A percentile compares a stretch with the other conserved stretches of the same genome.
phyloP scores from a whole-genome alignment of 164 flowering plant genomes.

The Nelumbo lutea region DNA sequence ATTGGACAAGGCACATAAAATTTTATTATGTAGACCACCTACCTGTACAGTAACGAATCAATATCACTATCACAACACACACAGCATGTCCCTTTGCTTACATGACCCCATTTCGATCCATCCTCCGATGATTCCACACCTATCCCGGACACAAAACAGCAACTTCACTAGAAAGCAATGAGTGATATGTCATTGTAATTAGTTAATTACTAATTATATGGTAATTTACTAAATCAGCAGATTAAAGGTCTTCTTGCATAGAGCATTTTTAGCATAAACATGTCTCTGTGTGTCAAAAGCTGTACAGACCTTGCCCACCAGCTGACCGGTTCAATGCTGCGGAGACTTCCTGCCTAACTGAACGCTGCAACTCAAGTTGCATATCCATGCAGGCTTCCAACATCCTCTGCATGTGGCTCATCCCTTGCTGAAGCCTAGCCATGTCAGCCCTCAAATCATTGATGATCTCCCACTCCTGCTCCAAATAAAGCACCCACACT shows the following conservation, averaged over 20 bases:
- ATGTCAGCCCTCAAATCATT: conserved; percentile 88
- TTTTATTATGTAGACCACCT: background rate
- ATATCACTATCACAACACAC: conserved; percentile 67
- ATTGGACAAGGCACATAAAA: background rate
- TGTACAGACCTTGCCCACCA: conserved; percentile 46
- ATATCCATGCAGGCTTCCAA: conserved; percentile 97
- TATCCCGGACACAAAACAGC: conserved; percentile 24
- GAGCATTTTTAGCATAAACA: background rate
- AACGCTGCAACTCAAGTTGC: conserved; percentile 98
- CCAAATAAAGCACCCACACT: conserved; percentile 8
- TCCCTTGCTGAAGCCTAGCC: conserved; percentile 82
- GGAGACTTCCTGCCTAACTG: conserved; percentile 86
- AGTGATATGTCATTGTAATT: no score
- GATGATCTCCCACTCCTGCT: conserved; percentile 85
- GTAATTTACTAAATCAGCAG: no score
- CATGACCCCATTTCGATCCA: conserved; percentile 70
- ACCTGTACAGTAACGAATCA: conserved; percentile 93
- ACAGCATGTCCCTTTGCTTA: conserved; percentile 88
- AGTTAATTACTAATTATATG: no score
- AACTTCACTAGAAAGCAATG: background rate
- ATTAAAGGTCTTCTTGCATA: no score
- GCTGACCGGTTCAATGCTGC: conserved; percentile 75
- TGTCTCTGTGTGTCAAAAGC: background rate
- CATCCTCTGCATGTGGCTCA: conserved; percentile 93
- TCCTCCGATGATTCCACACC: conserved; percentile 38